Percentiles rank a stretch among this genome's conserved stretches.
These are phyloP conservation scores for Mortierella sp. DNA, from an alignment of 371 early-diverging fungal genomes.

Conservation along the genomic window DNA sequence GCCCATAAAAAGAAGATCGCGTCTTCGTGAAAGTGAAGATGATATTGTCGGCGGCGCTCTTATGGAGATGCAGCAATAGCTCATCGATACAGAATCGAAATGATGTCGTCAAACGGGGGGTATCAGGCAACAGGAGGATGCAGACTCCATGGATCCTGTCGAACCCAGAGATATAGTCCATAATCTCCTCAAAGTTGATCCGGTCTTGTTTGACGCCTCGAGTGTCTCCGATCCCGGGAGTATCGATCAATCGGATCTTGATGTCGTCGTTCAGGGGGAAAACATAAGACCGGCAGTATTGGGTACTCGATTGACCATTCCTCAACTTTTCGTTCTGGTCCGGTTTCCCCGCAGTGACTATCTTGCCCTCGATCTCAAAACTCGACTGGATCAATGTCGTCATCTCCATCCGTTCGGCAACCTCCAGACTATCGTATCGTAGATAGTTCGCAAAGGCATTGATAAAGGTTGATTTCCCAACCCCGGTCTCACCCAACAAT, in stretches of 20 bases:
- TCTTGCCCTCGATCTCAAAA: slow-evolving; percentile 22
- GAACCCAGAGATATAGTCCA: slow-evolving; percentile 29
- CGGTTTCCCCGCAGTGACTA: slow-evolving; percentile 24
- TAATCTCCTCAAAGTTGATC: slow-evolving; percentile 44
- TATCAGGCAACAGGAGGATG: slow-evolving; percentile 40
- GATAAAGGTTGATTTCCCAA: slow-evolving; percentile 52
- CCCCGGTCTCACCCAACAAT: slow-evolving; percentile 46
- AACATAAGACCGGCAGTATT: slow-evolving; percentile 32
- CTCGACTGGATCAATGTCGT: slow-evolving; percentile 31
- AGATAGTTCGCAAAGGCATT: slow-evolving; percentile 51
- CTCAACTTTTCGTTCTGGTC: slow-evolving; percentile 31
- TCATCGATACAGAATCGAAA: slow-evolving; percentile 50
- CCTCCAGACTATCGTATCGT: slow-evolving; percentile 29
- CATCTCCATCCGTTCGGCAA: slow-evolving; percentile 26
- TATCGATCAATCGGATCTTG: slow-evolving; percentile 46
- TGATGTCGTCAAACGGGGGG: slow-evolving; percentile 26
- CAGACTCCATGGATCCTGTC: slow-evolving; percentile 42
- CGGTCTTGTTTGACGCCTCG: slow-evolving; percentile 43
- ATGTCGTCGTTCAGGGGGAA: slow-evolving; percentile 25
- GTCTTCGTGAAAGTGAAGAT: slow-evolving; percentile 37
- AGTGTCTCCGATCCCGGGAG: slow-evolving; percentile 46
- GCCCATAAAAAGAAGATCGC: slow-evolving; percentile 39
- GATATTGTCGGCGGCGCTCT: slow-evolving; percentile 40
- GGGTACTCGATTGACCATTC: slow-evolving; percentile 31
- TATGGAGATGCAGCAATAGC: slow-evolving; percentile 45